A percentile compares a stretch with the other conserved stretches of the same genome.
phyloP scores from a whole-genome alignment of 495 filamentous ascomycete genomes.

The Lichina pygmaea region DNA sequence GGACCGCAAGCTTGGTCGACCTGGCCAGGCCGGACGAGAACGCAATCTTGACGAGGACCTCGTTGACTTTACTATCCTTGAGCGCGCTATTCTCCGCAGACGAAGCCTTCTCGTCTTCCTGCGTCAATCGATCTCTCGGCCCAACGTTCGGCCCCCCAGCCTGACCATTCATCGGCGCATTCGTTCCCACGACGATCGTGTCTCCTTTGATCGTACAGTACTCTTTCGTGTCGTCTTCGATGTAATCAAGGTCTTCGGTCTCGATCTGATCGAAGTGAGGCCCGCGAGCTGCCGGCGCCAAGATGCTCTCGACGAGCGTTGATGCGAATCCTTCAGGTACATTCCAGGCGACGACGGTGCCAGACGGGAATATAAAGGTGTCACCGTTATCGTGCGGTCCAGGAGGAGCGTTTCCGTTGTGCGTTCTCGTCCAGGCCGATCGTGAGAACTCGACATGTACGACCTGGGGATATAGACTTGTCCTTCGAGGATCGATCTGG shows the following conservation, averaged over 20 bases:
- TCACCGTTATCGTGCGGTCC: constrained; percentile 39
- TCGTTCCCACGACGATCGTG: constrained; percentile 72
- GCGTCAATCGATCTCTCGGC: not conserved
- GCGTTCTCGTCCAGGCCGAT: not conserved
- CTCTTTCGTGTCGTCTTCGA: constrained; percentile 47
- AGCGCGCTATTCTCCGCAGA: not conserved
- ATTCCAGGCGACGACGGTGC: constrained; percentile 81
- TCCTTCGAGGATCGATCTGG: constrained; percentile 30
- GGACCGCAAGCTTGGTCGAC: constrained; percentile 83
- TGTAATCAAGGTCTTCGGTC: constrained; percentile 73
- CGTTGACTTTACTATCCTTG: constrained; percentile 25
- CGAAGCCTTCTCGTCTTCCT: not conserved
- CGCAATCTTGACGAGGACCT: constrained; percentile 74
- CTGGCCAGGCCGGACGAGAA: constrained; percentile 90
- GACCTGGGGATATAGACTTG: constrained; percentile 36
- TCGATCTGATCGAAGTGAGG: constrained; percentile 44
- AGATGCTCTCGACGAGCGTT: constrained; percentile 41
- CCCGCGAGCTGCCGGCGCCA: constrained; percentile 49
- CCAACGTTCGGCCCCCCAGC: not conserved
- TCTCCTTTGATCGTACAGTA: constrained; percentile 64
- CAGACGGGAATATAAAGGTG: constrained; percentile 90
- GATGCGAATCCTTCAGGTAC: constrained; percentile 43
- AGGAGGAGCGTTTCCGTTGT: constrained; percentile 15
- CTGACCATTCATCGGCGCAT: constrained; percentile 5
- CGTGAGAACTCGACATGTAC: constrained; percentile 31